A percentile compares a stretch with the other conserved stretches of the same genome.
These are phyloP conservation scores for Pleurotus citrinopileatus DNA, from an alignment of 768 basidiomycete species.

Conservation along the genomic window DNA sequence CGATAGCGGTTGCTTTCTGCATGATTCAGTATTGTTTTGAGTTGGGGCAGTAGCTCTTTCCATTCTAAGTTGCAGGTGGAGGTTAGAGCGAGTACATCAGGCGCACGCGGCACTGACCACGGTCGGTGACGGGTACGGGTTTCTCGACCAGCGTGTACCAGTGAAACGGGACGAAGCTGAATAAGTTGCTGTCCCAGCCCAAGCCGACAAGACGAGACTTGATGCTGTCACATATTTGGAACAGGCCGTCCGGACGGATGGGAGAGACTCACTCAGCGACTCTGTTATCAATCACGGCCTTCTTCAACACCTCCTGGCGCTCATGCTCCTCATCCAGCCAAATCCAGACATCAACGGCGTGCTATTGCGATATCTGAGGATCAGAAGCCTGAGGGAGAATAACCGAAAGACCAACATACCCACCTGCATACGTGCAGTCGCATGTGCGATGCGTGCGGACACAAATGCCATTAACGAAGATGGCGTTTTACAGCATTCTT, in stretches of 20 bases:
- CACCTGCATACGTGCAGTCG: neutral
- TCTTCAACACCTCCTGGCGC: neutral
- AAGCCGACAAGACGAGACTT: neutral
- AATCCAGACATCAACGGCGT: neutral
- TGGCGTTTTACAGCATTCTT: neutral
- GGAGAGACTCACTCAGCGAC: neutral
- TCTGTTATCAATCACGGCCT: neutral
- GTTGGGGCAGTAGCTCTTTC: neutral
- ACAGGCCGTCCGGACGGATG: neutral
- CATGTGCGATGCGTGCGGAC: neutral
- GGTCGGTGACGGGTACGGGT: neutral
- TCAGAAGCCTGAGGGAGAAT: neutral
- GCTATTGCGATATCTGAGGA: neutral
- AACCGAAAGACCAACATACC: too few relatives aligned
- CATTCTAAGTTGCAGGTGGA: neutral
- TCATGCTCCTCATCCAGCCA: neutral
- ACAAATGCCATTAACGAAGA: neutral
- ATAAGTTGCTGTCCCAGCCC: neutral
- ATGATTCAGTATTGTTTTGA: neutral
- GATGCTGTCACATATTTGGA: neutral
- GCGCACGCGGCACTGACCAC: neutral
- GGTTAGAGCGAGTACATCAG: neutral
- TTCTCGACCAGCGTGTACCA: neutral
- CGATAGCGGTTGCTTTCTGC: neutral
- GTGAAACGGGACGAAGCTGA: neutral